Evolutionary conservation across 495 filamentous ascomycete species (phyloP).

Genomic region (Hypoxylon rickii): DNA sequence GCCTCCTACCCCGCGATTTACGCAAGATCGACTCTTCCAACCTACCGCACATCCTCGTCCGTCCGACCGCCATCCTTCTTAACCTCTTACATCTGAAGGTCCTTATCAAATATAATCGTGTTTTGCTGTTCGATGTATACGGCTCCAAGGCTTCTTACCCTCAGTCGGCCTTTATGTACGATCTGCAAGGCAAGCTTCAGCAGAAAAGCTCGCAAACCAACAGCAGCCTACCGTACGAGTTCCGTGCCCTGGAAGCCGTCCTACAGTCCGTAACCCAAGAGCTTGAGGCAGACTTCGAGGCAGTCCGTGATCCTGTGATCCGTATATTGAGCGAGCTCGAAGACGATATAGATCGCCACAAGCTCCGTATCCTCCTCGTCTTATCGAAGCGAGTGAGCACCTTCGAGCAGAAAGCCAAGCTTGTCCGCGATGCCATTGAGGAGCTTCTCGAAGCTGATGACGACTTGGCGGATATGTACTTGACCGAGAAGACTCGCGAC

Average conservation of each 20-base stretch:
- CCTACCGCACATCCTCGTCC: conserved; percentile 94
- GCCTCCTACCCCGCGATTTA: conserved; percentile 90
- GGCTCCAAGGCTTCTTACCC: conserved; percentile 93
- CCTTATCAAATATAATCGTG: conserved; percentile 90
- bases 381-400: conserved; percentile 94
- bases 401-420: conserved; percentile 93
- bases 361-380: conserved; percentile 84
- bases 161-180: conserved; percentile 96
- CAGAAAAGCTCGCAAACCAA: conserved; percentile 55
- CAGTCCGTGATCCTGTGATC: conserved; percentile 88
- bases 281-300: conserved; percentile 90
- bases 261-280: conserved; percentile 82
- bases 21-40: conserved; percentile 98
- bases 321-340: conserved; percentile 86
- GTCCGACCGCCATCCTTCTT: conserved; percentile 90
- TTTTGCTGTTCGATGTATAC: conserved; percentile 94
- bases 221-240: conserved; percentile 68
- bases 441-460: conserved; percentile 98
- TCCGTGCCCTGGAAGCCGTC: conserved; percentile 79
- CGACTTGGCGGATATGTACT: conserved; percentile 92
- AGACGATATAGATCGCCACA: conserved; percentile 96
- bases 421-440: conserved; percentile 93
- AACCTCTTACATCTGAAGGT: conserved; percentile 93
- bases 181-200: conserved; percentile 68
- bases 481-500: conserved; percentile 81